These are phyloP conservation scores for Hibiscus tridactylites DNA, from an alignment of 345 rosid species.

Conservation along the genomic window DNA sequence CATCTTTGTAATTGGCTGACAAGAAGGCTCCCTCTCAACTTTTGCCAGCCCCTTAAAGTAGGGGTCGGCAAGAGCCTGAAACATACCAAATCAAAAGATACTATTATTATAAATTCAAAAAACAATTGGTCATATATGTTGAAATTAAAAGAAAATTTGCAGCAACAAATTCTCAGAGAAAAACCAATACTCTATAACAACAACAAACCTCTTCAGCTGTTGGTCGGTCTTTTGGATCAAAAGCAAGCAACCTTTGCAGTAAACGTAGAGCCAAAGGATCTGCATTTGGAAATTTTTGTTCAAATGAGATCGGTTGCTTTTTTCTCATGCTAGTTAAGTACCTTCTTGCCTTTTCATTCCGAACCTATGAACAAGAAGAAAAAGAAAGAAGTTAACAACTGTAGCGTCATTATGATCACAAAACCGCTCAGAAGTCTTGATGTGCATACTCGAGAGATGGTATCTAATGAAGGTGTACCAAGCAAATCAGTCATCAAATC, in stretches of 20 bases:
- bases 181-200: not conserved
- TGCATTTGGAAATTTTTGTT: slow-evolving; percentile 73
- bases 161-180: not conserved
- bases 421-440: slow-evolving; percentile 1
- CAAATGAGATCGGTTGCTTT: slow-evolving; percentile 61
- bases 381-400: not conserved
- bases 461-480: slow-evolving; percentile 86
- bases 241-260: slow-evolving; percentile 77
- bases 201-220: slow-evolving; percentile 79
- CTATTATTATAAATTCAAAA: not conserved
- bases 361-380: slow-evolving; percentile 38
- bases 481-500: slow-evolving; percentile 96
- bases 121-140: not conserved
- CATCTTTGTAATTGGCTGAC: slow-evolving; percentile 91
- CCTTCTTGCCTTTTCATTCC: slow-evolving; percentile 91
- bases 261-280: slow-evolving; percentile 74
- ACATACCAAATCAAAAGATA: slow-evolving; percentile 5
- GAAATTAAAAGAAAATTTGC: not conserved
- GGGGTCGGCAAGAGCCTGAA: slow-evolving; percentile 84
- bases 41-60: slow-evolving; percentile 83
- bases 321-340: slow-evolving; percentile 93
- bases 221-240: slow-evolving; percentile 90
- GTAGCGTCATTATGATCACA: not conserved
- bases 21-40: slow-evolving; percentile 91
- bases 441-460: slow-evolving; percentile 63